Conservation (phyloP, 192 early-diverging fungal genomes). For the Piromyces finnis region DNA sequence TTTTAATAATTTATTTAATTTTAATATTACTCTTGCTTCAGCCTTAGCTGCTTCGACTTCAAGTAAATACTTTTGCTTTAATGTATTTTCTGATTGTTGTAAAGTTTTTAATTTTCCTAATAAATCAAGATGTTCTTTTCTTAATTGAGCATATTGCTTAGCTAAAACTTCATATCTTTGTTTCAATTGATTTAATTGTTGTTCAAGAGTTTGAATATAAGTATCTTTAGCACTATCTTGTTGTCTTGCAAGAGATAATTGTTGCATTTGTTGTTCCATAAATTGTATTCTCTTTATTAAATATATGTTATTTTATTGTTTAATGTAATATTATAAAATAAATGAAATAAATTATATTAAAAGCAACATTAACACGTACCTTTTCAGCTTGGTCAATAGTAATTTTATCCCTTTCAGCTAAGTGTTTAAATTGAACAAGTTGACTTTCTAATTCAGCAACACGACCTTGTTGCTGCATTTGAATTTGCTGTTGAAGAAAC, state of each 20-base stretch:
- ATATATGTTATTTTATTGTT: neutral
- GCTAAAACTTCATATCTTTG: conserved; percentile 95
- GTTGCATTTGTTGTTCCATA: conserved; percentile 66
- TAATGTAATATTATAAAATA: too few relatives aligned
- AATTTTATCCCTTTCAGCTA: conserved; percentile 68
- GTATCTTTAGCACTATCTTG: conserved; percentile 59
- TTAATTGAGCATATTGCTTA: conserved; percentile 91
- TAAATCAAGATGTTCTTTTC: conserved; percentile 88
- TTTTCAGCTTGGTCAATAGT: conserved; percentile 71
- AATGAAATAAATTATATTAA: too few relatives aligned
- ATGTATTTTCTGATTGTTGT: conserved; percentile 53
- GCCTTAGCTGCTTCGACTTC: conserved; percentile 43
- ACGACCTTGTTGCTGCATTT: conserved; percentile 51
- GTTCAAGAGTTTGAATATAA: conserved; percentile 11
- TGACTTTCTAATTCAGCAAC: conserved; percentile 60
- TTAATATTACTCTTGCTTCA: neutral
- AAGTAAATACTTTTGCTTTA: conserved; percentile 61
- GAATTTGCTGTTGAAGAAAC: conserved; percentile 34
- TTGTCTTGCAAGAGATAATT: conserved; percentile 50
- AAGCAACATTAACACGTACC: conserved; percentile 18
- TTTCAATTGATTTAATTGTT: conserved; percentile 89
- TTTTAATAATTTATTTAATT: neutral
- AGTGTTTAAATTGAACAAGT: conserved; percentile 52
- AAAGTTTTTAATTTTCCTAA: conserved; percentile 78
- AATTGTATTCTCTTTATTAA: conserved; percentile 46